A percentile compares a stretch with the other conserved stretches of the same genome.
phyloP scores from a whole-genome alignment of 805 yeast species.

The Kluyveromyces dobzhanskii region DNA sequence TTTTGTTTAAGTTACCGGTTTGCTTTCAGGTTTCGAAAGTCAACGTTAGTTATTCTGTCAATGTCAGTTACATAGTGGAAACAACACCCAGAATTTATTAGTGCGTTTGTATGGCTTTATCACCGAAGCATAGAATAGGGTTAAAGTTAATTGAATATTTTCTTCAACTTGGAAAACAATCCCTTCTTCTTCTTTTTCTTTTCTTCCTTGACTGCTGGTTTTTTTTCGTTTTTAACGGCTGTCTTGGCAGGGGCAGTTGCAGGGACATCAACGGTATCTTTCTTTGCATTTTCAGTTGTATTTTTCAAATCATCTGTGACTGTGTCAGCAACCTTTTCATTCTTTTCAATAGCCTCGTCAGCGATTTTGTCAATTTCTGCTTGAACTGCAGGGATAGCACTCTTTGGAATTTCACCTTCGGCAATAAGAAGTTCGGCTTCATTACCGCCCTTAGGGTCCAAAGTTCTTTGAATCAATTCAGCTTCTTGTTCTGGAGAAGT shows the following conservation, averaged over 20 bases:
- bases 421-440: slow-evolving; percentile 20
- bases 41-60: too few relatives aligned
- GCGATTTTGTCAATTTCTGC: slow-evolving; percentile 24
- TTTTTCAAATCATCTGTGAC: slow-evolving; percentile 6
- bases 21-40: too few relatives aligned
- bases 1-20: too few relatives aligned
- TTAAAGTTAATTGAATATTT: slow-evolving; percentile 10
- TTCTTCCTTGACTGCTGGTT: slow-evolving; percentile 2
- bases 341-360: slow-evolving; percentile 30
- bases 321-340: slow-evolving; percentile 29
- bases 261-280: slow-evolving; percentile 6
- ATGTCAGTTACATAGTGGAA: too few relatives aligned
- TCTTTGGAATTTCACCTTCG: slow-evolving; percentile 20
- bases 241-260: slow-evolving; percentile 4
- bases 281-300: slow-evolving; percentile 2
- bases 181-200: slow-evolving; percentile 18
- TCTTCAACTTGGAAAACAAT: slow-evolving; percentile 17
- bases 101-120: too few relatives aligned
- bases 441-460: slow-evolving; percentile 14
- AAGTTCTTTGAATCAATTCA: slow-evolving; percentile 7
- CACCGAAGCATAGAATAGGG: background rate
- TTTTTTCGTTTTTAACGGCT: background rate
- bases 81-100: too few relatives aligned
- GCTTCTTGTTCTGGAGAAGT: slow-evolving; percentile 10
- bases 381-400: slow-evolving; percentile 24